These are phyloP conservation scores for Ampelocalamus luodianensis DNA, from an alignment of 176 grass and related monocot genomes.

Conservation along the genomic window DNA sequence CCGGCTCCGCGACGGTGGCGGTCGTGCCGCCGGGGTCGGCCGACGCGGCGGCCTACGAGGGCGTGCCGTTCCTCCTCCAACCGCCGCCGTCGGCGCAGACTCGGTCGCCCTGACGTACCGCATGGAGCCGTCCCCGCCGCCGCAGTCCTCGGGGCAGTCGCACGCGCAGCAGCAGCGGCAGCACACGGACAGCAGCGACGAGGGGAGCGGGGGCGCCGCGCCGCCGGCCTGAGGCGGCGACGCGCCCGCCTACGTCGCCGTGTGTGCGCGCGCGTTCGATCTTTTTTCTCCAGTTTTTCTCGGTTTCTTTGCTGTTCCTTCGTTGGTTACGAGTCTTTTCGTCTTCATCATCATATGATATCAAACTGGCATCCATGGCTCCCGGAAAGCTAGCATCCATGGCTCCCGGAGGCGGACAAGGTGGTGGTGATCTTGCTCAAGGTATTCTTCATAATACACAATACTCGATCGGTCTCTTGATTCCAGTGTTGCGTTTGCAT, in stretches of 20 bases:
- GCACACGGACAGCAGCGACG: conserved; percentile 50
- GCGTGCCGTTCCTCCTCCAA: conserved; percentile 44
- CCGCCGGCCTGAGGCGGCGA: conserved; percentile 40
- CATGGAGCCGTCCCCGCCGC: conserved; percentile 50
- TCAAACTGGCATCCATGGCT: conserved; percentile 37
- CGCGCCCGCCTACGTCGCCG: background rate
- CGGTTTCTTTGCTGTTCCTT: conserved; percentile 43
- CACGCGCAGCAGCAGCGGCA: conserved; percentile 26
- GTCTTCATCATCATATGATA: conserved; percentile 44
- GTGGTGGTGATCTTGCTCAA: conserved; percentile 42
- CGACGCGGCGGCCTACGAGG: conserved; percentile 24
- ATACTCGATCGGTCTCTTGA: background rate
- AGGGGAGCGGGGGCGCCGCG: conserved; percentile 28
- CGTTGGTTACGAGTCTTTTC: conserved; percentile 41
- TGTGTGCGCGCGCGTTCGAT: background rate
- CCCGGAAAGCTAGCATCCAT: conserved; percentile 23
- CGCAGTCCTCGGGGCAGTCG: conserved; percentile 52
- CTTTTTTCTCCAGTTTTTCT: conserved; percentile 11
- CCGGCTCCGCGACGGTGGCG: conserved; percentile 26
- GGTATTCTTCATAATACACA: conserved; percentile 39
- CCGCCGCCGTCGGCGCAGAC: conserved; percentile 13
- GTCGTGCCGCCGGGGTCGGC: conserved; percentile 34
- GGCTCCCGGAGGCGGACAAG: conserved; percentile 41
- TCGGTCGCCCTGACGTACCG: conserved; percentile 39
- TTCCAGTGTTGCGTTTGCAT: background rate